Percentiles rank a stretch among this genome's conserved stretches.
Evolutionary conservation across 2,329 filamentous ascomycete species (phyloP).

Genomic region (Pestalotiopsis sp.): DNA sequence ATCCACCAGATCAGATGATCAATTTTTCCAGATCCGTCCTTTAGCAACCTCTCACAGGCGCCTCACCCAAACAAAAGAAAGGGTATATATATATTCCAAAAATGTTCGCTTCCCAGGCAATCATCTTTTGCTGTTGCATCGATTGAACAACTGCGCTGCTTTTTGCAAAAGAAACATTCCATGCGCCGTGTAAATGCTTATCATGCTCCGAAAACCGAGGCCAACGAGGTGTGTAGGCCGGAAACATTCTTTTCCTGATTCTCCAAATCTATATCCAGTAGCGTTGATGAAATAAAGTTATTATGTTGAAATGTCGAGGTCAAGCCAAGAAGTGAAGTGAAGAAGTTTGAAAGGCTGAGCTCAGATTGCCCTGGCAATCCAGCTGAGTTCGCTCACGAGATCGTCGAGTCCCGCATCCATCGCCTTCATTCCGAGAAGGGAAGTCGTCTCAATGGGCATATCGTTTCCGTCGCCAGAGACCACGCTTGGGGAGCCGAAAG

Average conservation of each 20-base stretch:
- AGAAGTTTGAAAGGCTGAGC: constrained; percentile 21
- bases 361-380: constrained; percentile 52
- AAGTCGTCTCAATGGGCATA: constrained; percentile 22
- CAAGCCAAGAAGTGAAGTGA: constrained; percentile 11
- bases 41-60: not conserved
- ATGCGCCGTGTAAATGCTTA: not conserved
- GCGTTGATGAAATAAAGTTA: not conserved
- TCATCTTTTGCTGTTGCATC: not conserved
- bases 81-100: not conserved
- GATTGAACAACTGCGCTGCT: not conserved
- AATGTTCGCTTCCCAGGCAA: not conserved
- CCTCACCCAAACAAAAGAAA: not conserved
- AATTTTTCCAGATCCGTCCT: not conserved
- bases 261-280: not conserved
- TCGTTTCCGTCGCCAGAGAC: constrained; percentile 28
- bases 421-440: constrained; percentile 28
- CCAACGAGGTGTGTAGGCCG: not conserved
- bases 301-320: not conserved
- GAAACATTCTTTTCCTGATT: not conserved
- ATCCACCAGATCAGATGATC: not conserved
- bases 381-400: constrained; percentile 47
- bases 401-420: constrained; percentile 36
- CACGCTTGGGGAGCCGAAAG: constrained; percentile 29
- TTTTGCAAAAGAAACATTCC: not conserved
- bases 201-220: not conserved